Base-by-base conservation (phyloP, 78 protist species). In the Guillardia theta region DNA sequence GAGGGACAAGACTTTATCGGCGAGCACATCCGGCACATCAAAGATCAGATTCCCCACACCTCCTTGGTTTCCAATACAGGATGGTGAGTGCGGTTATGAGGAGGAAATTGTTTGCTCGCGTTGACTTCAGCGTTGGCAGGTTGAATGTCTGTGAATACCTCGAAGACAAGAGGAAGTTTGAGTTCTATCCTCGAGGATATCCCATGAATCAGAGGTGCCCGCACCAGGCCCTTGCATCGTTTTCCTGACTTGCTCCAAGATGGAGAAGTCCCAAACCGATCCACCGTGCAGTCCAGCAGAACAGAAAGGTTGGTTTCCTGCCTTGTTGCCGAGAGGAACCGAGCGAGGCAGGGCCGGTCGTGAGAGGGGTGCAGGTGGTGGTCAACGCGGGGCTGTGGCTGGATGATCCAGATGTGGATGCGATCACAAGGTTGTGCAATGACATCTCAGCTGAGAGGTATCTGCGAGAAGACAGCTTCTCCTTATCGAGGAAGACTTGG, bases 321-420 rank as follows among this genome's bases (percentile, higher is more conserved):
- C n/a, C n/a, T n/a, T n/a, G n/a, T n/a, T n/a, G n/a, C n/a, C n/a
- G n/a, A n/a, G n/a, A n/a, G n/a, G n/a, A n/a, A n/a, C n/a, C n/a
- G n/a, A n/a, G n/a, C n/a, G n/a, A n/a, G n/a, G n/a, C n/a, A n/a
- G n/a, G n/a, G n/a, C n/a, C n/a, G n/a, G n/a, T n/a, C n/a, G n/a
- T n/a, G n/a, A n/a, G n/a, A n/a, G n/a, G n/a, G n/a, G n/a, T n/a
- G 70, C 70, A 15, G 0, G 64, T 88, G 44, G 37, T 48, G 45
- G 93, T 88, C 0, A 88, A 88, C 39, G 93, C 93, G 6, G 93
- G 93, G 39, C 93, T 88, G 41, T 88, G 93, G 93, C 64, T 88
- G 54, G 93, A 48, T 4, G 93, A 88, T 64, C 93, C 93, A 10
- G 93, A 88, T 27, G 93, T 88, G 39, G 93, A 88, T 27, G 93